Base-by-base conservation (phyloP, 305 asterid genomes). In the Salvia sclarea region DNA sequence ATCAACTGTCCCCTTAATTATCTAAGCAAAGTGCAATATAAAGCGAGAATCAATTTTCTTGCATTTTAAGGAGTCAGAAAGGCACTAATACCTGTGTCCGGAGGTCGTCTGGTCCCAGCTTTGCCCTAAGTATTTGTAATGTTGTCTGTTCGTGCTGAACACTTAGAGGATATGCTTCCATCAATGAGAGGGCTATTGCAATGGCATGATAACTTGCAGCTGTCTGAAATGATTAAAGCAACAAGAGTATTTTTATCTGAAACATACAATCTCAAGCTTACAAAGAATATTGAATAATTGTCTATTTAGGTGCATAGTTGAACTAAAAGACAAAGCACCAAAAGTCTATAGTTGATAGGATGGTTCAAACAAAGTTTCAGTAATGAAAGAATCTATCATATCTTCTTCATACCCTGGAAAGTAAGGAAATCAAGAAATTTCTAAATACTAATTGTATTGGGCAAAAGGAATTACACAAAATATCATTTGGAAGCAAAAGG, bases 121-220 rank as follows among this genome's bases (percentile, higher is more conserved):
- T 94, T 66, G 96, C 88, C 58, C 96, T 83, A 71, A 94, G 90
- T 70, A 94, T 94, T 78, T 89, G 96, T 77, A 94, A 83, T 68
- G 97, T 94, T 73, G 97, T 94, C 75, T 94, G 98, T 76, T 94
- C 98, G 61, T 94, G 99, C 84, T 94, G 98, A 83, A 94, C 98
- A 76, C 99, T 94, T 75, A 94, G 82, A 49, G 99, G 96, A 77
- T 89, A 94, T 70, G 99, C 99, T 82, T 94, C 99, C 99, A 91
- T 94, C 96, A 94, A 83, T 30, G 99, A 94, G 69, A 94, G 93
- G 61, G 99, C 99, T 74, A 94, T 94, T 56, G 99, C 99, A 53
- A 94, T 94, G 68, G 99, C 99, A 80, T 94, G 99, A 73, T 94
- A 94, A 82, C 97, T 94, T 70, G 96, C 99, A 64, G 98, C 99